Conservation (phyloP, 169 alveolate genomes). For the Amoebophrya sp. region DNA sequence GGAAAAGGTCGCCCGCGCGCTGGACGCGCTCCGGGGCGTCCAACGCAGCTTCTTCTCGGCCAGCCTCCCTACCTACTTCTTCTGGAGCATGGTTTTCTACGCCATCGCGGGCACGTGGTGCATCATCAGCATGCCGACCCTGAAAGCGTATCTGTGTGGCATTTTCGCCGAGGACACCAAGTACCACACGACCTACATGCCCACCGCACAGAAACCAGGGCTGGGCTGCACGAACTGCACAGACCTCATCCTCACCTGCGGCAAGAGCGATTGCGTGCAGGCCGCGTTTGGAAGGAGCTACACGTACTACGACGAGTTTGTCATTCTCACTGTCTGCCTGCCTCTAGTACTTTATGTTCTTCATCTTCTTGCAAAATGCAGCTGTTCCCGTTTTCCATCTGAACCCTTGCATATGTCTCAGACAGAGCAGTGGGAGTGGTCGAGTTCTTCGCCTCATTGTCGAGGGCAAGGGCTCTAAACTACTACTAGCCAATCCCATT, state of each 20-base stretch:
- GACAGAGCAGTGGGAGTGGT: no score
- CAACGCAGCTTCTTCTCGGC: not conserved
- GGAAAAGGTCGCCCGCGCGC: no score
- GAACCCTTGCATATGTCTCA: no score
- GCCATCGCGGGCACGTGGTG: not conserved
- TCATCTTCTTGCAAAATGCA: no score
- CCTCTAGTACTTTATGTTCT: no score
- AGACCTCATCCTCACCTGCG: not conserved
- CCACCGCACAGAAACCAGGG: not conserved
- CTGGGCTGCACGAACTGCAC: not conserved
- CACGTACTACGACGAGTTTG: no score
- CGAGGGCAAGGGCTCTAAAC: no score
- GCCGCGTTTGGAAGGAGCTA: not conserved
- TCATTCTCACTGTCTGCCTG: no score
- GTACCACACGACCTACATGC: not conserved
- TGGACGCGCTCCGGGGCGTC: not conserved
- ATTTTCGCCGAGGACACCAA: not conserved
- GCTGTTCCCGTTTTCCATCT: no score
- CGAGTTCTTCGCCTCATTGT: no score
- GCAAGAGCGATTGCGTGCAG: not conserved
- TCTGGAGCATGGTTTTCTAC: not conserved
- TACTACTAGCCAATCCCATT: no score
- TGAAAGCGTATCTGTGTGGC: not conserved
- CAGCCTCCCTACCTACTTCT: not conserved
- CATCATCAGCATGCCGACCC: not conserved